Conservation (phyloP, 192 early-diverging fungal genomes). For the Rhizoclosmatium sp. region DNA sequence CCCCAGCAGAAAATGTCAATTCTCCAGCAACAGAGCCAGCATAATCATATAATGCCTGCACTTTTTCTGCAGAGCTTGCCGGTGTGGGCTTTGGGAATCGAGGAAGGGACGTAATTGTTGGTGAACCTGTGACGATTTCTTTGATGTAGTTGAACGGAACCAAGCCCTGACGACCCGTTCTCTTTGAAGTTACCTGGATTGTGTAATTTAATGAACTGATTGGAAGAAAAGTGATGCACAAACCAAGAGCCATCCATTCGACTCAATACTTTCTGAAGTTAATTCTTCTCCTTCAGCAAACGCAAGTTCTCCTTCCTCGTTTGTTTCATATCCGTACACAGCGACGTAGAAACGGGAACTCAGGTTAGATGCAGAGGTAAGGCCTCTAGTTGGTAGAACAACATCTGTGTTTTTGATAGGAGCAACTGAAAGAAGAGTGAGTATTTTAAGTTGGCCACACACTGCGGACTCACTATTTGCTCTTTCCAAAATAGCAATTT, state of each 20-base stretch:
- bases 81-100: background rate
- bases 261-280: constrained; percentile 35
- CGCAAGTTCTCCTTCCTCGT: constrained; percentile 45
- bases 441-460: no score
- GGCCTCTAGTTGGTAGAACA: background rate
- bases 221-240: no score
- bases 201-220: no score
- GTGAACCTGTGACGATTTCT: background rate
- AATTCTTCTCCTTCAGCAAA: constrained; percentile 53
- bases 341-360: constrained; percentile 34
- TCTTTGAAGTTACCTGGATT: background rate
- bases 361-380: background rate
- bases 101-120: background rate
- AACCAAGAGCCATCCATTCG: constrained; percentile 51
- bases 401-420: background rate
- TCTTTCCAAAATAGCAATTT: constrained; percentile 43
- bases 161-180: constrained; percentile 37
- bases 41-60: constrained; percentile 79
- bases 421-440: background rate
- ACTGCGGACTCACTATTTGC: constrained; percentile 23
- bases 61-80: background rate
- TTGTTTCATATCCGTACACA: constrained; percentile 51
- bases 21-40: constrained; percentile 87
- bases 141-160: constrained; percentile 55
- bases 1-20: constrained; percentile 73